Evolutionary conservation across 345 rosid species (phyloP), one percentile per base, ranked within the genome.

Genomic region (Salix koriyanagi): DNA sequence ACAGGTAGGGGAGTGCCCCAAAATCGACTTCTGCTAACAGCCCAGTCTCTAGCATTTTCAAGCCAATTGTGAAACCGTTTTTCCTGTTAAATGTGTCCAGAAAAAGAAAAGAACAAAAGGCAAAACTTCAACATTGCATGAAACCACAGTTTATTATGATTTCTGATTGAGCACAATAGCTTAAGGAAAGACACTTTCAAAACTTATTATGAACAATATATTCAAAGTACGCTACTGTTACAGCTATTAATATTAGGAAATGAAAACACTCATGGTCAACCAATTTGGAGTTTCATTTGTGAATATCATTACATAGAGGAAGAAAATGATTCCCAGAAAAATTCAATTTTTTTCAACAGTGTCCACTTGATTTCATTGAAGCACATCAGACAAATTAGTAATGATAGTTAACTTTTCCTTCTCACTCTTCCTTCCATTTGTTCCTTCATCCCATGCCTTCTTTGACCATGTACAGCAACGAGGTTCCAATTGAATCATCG

Each of bases 1-100:
- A 96, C 66, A 14, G 99, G 99, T 74, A 96, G 92, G 79, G 99
- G 99, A 69, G 99, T 96, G 56, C 99, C 99, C 99, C 98, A 96
- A 83, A 94, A 96, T 76, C 99, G 85, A 86, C 97, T 96, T 79
- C 99, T 84, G 85, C 99, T 96, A 36, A 96, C 83, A 32, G 98
- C 99, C 99, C 99, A 96, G 85, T 96, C 99, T 82, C 98, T 85
- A 62, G 98, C 99, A 88, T 94, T 96, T 81, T 96, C 98, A 73
- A 96, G 89, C 99, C 99, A 96, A 87, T 96, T 96, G 82, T 96
- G 98, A 81, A 96, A 96, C 65, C 99, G 93, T 76, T 96, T 96
- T 41, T 92, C 97, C 99, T 94, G 88, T 54, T 56, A 56, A 69
- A 68, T 67, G 81, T 42, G 58, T 28, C 12, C 8, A 34, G 18